Percentiles rank a stretch among this genome's conserved stretches.
Conservation (phyloP, 305 asterid genomes). For the Fraxinus latifolia region DNA sequence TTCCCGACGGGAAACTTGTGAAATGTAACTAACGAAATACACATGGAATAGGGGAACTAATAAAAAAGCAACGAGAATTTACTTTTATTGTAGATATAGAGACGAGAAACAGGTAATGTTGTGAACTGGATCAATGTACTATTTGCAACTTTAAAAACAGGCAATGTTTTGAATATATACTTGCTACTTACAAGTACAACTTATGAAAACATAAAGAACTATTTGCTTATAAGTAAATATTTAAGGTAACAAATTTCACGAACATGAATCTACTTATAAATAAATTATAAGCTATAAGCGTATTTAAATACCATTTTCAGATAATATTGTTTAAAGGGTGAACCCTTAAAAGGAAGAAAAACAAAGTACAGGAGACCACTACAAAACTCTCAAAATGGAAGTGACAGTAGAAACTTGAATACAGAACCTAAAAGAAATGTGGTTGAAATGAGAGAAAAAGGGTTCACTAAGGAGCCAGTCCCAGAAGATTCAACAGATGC, state of each 20-base stretch:
- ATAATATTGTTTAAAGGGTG: background rate
- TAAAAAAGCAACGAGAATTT: background rate
- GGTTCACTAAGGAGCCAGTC: constrained; percentile 41
- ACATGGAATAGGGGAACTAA: constrained; percentile 1
- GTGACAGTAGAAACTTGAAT: constrained; percentile 25
- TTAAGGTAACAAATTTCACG: background rate
- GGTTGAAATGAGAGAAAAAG: constrained; percentile 28
- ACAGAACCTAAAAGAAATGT: constrained; percentile 35
- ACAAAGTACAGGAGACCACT: constrained; percentile 23
- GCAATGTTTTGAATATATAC: background rate
- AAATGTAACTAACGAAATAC: constrained; percentile 7
- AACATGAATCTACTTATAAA: background rate
- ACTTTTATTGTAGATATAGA: background rate
- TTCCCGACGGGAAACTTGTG: constrained; percentile 15
- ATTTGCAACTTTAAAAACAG: background rate
- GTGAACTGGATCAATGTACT: constrained; percentile 12
- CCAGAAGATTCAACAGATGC: constrained; percentile 34
- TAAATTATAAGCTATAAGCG: background rate
- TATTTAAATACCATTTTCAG: background rate
- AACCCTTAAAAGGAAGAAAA: background rate
- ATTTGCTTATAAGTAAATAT: background rate
- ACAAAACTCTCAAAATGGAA: constrained; percentile 22
- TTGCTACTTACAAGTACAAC: background rate
- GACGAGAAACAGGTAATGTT: constrained; percentile 1
- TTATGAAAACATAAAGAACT: too few relatives aligned